These are phyloP conservation scores for Scheffersomyces insectosa DNA, from an alignment of 1,139 yeast genomes.

Conservation along the genomic window DNA sequence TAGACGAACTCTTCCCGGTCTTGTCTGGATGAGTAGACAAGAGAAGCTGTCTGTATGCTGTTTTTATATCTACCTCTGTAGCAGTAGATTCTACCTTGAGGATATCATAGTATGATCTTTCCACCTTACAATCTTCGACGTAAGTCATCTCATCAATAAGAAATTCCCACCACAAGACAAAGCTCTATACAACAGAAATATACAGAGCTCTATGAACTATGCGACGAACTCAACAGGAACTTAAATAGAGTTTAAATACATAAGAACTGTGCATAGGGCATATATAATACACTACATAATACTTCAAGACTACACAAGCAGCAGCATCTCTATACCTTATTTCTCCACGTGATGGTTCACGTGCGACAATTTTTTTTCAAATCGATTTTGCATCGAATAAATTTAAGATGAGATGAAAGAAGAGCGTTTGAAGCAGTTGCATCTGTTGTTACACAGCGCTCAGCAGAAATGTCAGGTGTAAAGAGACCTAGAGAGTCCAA, in stretches of 20 bases:
- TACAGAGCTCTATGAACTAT: no score
- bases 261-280: no score
- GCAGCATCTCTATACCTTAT: no score
- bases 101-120: conserved; percentile 47
- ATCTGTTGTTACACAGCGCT: no score
- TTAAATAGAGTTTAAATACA: no score
- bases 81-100: conserved; percentile 49
- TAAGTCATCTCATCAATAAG: neutral
- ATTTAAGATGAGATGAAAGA: conserved; percentile 9
- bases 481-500: conserved; percentile 25
- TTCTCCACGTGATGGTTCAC: no score
- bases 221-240: no score
- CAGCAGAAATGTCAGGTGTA: conserved; percentile 16
- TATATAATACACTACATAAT: no score
- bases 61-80: conserved; percentile 44
- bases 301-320: no score
- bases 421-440: neutral
- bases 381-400: neutral
- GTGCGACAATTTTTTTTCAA: neutral
- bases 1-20: conserved; percentile 11
- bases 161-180: no score
- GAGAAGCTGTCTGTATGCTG: conserved; percentile 62
- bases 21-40: conserved; percentile 79
- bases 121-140: conserved; percentile 1
- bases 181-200: no score